Percentiles rank a stretch among this genome's conserved stretches.
Evolutionary conservation across 352 stramenopile genomes (phyloP).

Genomic region (Hyaloperonospora brassicae): DNA sequence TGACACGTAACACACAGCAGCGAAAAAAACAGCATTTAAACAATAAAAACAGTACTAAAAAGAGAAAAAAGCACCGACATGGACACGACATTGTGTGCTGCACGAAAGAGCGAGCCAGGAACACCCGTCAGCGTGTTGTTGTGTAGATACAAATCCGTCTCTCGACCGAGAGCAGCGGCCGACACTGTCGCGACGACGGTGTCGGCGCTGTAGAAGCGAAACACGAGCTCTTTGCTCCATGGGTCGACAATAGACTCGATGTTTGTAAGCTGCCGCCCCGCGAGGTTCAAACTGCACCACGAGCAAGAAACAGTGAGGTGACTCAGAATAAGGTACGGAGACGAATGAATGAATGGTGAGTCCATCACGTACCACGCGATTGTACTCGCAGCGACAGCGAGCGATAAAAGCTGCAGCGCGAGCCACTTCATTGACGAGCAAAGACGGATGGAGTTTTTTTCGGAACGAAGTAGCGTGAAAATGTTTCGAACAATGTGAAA

Average conservation of each 20-base stretch:
- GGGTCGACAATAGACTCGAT: constrained; percentile 19
- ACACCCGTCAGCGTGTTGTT: constrained; percentile 42
- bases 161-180: constrained; percentile 17
- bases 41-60: too few species aligned
- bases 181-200: constrained; percentile 15
- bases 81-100: constrained; percentile 28
- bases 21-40: not conserved
- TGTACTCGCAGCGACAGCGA: constrained; percentile 1
- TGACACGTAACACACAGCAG: too few species aligned
- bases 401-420: constrained; percentile 4
- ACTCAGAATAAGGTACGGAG: not conserved
- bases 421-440: too few species aligned
- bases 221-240: constrained; percentile 5
- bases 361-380: constrained; percentile 11
- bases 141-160: constrained; percentile 36
- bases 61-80: constrained; percentile 20
- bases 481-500: too few species aligned
- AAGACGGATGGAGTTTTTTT: too few species aligned
- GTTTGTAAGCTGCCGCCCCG: constrained; percentile 27
- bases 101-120: constrained; percentile 36
- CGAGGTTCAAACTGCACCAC: constrained; percentile 33
- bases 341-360: not conserved
- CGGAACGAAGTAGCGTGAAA: too few species aligned
- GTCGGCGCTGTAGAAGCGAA: constrained; percentile 25
- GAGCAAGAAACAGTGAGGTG: not conserved